Percentiles rank a stretch among this genome's conserved stretches.
phyloP scores from a whole-genome alignment of 352 stramenopile species.

The Phytophthora citrophthora region DNA sequence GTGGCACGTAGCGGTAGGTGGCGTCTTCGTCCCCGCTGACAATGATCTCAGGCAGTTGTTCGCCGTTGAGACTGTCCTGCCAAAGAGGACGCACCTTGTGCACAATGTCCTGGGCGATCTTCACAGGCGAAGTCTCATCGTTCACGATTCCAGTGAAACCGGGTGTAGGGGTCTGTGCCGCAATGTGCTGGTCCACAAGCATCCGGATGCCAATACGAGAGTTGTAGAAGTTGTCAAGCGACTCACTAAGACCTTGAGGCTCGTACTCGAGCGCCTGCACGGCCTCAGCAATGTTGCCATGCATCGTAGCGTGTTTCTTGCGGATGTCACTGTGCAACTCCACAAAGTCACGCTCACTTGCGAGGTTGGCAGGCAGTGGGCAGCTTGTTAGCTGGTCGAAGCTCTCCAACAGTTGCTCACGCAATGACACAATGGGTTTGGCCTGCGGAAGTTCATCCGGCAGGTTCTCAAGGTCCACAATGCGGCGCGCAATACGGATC shows the following conservation, averaged over 20 bases:
- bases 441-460: constrained; percentile 69
- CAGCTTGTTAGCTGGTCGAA: constrained; percentile 78
- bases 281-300: constrained; percentile 69
- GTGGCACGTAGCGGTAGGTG: constrained; percentile 80
- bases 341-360: constrained; percentile 65
- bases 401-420: constrained; percentile 66
- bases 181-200: constrained; percentile 84
- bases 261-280: constrained; percentile 65
- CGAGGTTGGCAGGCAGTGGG: constrained; percentile 62
- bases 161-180: constrained; percentile 55
- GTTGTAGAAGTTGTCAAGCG: constrained; percentile 86
- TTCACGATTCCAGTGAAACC: constrained; percentile 75
- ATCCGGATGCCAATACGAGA: constrained; percentile 85
- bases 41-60: constrained; percentile 63
- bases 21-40: constrained; percentile 57
- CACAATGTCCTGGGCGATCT: constrained; percentile 68
- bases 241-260: constrained; percentile 57
- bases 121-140: constrained; percentile 67
- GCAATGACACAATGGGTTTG: constrained; percentile 64
- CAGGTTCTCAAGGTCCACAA: constrained; percentile 86
- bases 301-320: constrained; percentile 73
- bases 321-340: constrained; percentile 63
- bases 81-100: constrained; percentile 62
- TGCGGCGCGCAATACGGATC: constrained; percentile 80
- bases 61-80: constrained; percentile 51